These are phyloP conservation scores for Stevia rebaudiana DNA, from an alignment of 140 eudicot species.

Conservation along the genomic window DNA sequence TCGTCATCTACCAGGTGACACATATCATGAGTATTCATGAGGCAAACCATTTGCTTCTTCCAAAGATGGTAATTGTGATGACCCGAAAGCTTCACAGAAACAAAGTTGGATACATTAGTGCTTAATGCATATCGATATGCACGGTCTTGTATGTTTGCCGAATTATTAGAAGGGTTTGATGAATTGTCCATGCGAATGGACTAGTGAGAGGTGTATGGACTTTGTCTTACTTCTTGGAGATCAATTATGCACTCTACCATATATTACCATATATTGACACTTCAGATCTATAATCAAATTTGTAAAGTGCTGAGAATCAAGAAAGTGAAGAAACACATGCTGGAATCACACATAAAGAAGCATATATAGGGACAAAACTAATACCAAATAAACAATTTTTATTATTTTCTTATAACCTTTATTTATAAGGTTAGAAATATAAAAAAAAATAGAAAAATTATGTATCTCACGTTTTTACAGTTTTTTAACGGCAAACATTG, in stretches of 20 bases:
- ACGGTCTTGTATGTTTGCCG: background rate
- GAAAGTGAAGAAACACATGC: no score
- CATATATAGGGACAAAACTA: no score
- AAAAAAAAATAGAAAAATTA: no score
- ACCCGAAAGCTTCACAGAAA: slow-evolving; percentile 14
- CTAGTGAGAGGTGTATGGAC: background rate
- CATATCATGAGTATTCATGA: slow-evolving; percentile 13
- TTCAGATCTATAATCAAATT: no score
- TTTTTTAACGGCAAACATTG: no score
- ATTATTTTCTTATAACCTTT: no score
- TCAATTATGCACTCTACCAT: background rate
- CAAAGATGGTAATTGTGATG: background rate
- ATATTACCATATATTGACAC: background rate
- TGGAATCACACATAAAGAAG: no score
- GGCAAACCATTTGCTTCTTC: slow-evolving; percentile 20
- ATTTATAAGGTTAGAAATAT: no score
- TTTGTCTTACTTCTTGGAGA: background rate
- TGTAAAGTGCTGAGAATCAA: no score
- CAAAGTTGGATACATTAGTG: slow-evolving; percentile 12
- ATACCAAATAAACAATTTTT: no score
- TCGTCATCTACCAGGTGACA: background rate
- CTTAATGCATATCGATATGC: slow-evolving; percentile 8
- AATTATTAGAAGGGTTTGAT: background rate
- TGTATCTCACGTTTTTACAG: no score
- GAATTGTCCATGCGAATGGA: background rate